Percentiles rank a stretch among this genome's conserved stretches.
Conservation (phyloP, 2,329 filamentous ascomycete genomes). For the Cladophialophora carrionii region DNA sequence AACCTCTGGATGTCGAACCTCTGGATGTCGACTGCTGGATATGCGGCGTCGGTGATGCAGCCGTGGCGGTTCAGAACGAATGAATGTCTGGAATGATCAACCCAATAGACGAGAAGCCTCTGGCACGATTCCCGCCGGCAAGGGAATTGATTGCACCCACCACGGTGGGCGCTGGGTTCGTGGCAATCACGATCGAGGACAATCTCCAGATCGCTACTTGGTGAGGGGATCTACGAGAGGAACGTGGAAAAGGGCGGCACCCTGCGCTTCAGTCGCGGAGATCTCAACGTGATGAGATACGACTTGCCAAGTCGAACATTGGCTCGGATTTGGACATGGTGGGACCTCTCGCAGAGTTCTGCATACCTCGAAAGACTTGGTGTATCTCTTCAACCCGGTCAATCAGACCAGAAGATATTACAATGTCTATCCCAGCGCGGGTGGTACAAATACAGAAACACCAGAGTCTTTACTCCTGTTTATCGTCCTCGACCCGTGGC, state of each 20-base stretch:
- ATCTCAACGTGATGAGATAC: neutral
- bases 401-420: neutral
- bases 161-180: neutral
- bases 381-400: neutral
- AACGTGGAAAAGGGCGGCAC: neutral
- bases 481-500: slow-evolving; percentile 38
- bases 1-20: neutral
- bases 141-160: neutral
- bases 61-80: neutral
- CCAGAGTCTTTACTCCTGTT: slow-evolving; percentile 27
- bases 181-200: neutral
- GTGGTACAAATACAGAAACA: slow-evolving; percentile 18
- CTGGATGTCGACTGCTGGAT: neutral
- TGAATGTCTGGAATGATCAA: too few relatives aligned
- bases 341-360: neutral
- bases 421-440: slow-evolving; percentile 4
- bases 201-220: neutral
- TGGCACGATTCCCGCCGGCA: neutral
- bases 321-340: neutral
- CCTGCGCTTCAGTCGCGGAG: neutral
- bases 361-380: neutral
- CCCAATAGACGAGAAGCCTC: neutral
- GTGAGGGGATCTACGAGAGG: neutral
- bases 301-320: neutral
- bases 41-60: too few relatives aligned